Evolutionary conservation across 140 eudicot genomes (phyloP).

Genomic region (Erigeron philadelphicus): DNA sequence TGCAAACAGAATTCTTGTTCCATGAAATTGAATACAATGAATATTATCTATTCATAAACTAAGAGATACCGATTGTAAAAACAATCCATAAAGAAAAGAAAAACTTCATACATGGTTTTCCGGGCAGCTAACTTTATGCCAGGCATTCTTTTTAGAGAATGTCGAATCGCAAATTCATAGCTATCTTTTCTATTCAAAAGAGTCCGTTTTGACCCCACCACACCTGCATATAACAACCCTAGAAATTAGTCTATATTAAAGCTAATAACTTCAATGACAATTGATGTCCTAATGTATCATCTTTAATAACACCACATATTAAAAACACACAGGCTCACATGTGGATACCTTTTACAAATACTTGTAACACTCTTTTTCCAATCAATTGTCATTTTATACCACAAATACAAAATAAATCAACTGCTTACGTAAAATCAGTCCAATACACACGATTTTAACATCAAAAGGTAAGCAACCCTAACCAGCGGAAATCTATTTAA

Average conservation of each 20-base stretch:
- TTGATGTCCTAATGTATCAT: not conserved
- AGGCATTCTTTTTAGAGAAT: conserved; percentile 69
- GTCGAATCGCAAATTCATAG: conserved; percentile 34
- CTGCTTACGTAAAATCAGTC: too few relatives aligned
- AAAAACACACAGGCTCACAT: not conserved
- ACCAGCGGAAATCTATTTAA: too few relatives aligned
- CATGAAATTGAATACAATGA: conserved; percentile 31
- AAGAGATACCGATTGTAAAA: conserved; percentile 16
- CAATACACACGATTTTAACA: too few relatives aligned
- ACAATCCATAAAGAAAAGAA: conserved; percentile 11
- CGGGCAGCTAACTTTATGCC: conserved; percentile 75
- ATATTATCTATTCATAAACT: conserved; percentile 8
- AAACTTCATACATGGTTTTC: conserved; percentile 59
- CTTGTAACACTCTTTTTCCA: too few relatives aligned
- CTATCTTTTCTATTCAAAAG: conserved; percentile 23
- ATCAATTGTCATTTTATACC: too few relatives aligned
- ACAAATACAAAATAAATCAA: too few relatives aligned
- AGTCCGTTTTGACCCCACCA: conserved; percentile 15
- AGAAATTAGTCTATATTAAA: conserved; percentile 18
- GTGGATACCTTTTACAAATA: too few relatives aligned
- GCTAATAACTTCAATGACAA: conserved; percentile 1
- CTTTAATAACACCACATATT: not conserved
- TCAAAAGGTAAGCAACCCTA: too few relatives aligned
- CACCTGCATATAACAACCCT: conserved; percentile 31
- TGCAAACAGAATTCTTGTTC: conserved; percentile 54